Base-by-base conservation (phyloP, 495 filamentous ascomycete species). In the Talaromyces nanjingensis region DNA sequence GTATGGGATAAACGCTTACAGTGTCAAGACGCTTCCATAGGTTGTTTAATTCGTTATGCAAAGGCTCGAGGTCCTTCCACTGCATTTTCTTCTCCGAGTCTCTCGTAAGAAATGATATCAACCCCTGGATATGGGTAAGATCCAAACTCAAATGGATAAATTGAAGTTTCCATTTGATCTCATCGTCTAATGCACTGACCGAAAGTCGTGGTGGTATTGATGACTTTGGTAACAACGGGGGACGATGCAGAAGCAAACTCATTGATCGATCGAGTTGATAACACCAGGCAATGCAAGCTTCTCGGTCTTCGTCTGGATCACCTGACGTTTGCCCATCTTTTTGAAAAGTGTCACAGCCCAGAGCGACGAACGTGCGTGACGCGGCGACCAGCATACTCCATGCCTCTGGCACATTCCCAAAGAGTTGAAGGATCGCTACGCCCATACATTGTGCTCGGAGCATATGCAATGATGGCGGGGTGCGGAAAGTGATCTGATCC, bases 391-490 rank as follows among this genome's bases (percentile, higher is more conserved):
- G 18, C 25, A 53, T 53, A 9, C 27, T 53, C 42, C 60, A 53
- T 31, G 60, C 42, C 42, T 53, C 42, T 7, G 27, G 39, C 9
- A 54, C 24, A 24, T 62, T 31, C 0, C 60, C 60, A 22, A 62
- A 54, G 20, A 27, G 52, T 20, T 62, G 60, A 25, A 62, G 25
- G 4, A 62, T 54, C 22, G 22, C 24, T 12, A 54, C 47, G 11
- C 45, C 45, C 9, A 54, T 49, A 54, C 60, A 62, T 34, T 62
- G 60, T 27, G n/a, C 60, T 11, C 27, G 47, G 1, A 62, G 60
- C 45, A 62, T 2, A 49, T n/a, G 22, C 25, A 53, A 34, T 1
- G 60, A 62, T 6, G 60, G 60, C 24, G 60, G 25, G 4, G 60
- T 60, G 5, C 33, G 59, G 24, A 60, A 53, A n/a, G 24, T 31